Evolutionary conservation across 1,139 yeast species (phyloP), one percentile per base, ranked within the genome.

Genomic region (Hyphopichia fennica): DNA sequence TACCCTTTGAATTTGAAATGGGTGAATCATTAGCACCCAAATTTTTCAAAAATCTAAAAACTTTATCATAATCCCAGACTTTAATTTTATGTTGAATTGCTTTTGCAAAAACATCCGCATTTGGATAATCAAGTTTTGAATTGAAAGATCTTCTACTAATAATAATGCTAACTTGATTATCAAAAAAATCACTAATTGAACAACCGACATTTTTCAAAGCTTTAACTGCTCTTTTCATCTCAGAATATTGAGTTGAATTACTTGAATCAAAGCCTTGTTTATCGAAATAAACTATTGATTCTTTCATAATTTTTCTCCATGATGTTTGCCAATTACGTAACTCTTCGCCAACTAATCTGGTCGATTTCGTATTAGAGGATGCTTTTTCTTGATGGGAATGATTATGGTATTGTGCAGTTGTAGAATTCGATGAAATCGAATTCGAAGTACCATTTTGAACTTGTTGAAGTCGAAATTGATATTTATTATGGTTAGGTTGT

Each of bases 41-140:
- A 55, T 89, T 82, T 47, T 78, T 78, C 58, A 91, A 70, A 57
- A 93, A 90, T 39, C 97, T 71, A 54, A 83, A 77, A 8, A 91
- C 89, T 61, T 91, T 91, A 44, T 88, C 96, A 54, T 81, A 84
- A 38, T 85, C 82, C 97, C 98, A 91, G 15, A 91, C 86, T 59
- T 89, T 89, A 59, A 87, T 77, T 46, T 77, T 78, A 45, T 75
- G 75, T 45, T 69, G 69, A 27, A 72, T 65, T 3, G 91, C 95
- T 50, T 82, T 78, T 42, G 78, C 72, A 51, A 88, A 77, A 19
- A 88, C 80, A 60, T 87, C 95, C 39, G 80, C 78, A 4, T 77
- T 65, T 15, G 70, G 63, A 46, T 72, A 72, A 3, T 50, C 48
- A 19, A 43, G 42, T 10, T 43, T 41, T 5, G 57, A 45, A 39